Evolutionary conservation across 768 basidiomycete species (phyloP), one percentile per base, ranked within the genome.

Genomic region (Mycena indigotica): DNA sequence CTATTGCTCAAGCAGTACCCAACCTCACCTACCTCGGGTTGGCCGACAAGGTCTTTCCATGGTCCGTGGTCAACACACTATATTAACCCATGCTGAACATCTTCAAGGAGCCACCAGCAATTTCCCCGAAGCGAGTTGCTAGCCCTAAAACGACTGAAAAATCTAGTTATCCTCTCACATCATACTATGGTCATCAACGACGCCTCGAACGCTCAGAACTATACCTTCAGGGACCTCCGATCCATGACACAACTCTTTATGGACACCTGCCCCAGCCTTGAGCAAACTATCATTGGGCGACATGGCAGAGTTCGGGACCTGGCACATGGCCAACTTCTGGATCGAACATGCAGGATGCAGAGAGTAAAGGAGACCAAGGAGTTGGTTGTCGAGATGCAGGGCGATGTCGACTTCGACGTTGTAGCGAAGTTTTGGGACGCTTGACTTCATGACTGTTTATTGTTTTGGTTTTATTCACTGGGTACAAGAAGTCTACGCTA

Each of bases 21-120:
- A 23, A 19, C 26, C 52, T 61, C 8, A 35, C 41, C 21, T 55
- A 61, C 45, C 40, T 61, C 29, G 60, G 52, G 5, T 23, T 60
- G 16, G 49, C 45, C 24, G 59, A 60, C 17, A 35, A 35, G 32
- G n/a, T 35, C 32, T 17, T 35, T 8, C 32, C 32, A 35, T 35
- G 32, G 10, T 35, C 17, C 32, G 32, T 8, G 32, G 10, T 35
- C 32, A 35, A 8, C 10, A 8, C 17, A 35, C 32, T 17, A 35
- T 17, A 17, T 17, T 8, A 35, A 17, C 8, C 32, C 8, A 35
- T 8, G 32, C 8, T 8, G 8, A 17, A 8, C 10, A 17, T 35
- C 32, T 35, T 35, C n/a, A n/a, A n/a, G n/a, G n/a, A n/a, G 32
- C 10, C 32, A 8, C 17, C 8, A 8, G 17, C 17, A 35, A 8